Conservation (phyloP, 164 flowering plant species). For the grape (Vitis vinifera) region DNA sequence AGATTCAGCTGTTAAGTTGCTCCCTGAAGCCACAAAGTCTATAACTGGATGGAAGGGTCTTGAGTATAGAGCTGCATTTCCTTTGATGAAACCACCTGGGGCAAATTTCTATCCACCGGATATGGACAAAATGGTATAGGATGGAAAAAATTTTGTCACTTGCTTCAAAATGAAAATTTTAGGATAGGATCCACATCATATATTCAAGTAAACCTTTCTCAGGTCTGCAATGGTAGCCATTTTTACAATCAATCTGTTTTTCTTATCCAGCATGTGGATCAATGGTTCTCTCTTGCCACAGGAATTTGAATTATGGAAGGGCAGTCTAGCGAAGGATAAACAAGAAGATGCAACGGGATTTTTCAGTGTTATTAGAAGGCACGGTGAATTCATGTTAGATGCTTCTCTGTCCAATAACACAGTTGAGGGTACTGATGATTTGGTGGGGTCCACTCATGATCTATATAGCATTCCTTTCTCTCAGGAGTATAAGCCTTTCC, state of each 20-base stretch:
- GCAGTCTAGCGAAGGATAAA: slow-evolving; percentile 50
- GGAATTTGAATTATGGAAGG: slow-evolving; percentile 90
- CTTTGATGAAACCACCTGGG: slow-evolving; percentile 73
- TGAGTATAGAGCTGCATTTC: slow-evolving; percentile 84
- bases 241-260: background rate
- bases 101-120: slow-evolving; percentile 96
- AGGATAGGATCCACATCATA: background rate
- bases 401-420: slow-evolving; percentile 17
- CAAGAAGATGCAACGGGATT: slow-evolving; percentile 65
- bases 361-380: slow-evolving; percentile 77
- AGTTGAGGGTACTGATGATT: slow-evolving; percentile 13
- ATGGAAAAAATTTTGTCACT: background rate
- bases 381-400: slow-evolving; percentile 47
- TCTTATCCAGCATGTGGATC: background rate
- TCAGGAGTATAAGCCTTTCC: slow-evolving; percentile 55
- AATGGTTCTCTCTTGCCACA: slow-evolving; percentile 22
- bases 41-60: slow-evolving; percentile 91
- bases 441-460: slow-evolving; percentile 31
- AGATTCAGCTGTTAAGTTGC: slow-evolving; percentile 81
- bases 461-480: slow-evolving; percentile 70
- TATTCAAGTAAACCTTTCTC: background rate
- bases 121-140: slow-evolving; percentile 85
- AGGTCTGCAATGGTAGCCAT: background rate
- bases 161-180: slow-evolving; percentile 2
- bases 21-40: slow-evolving; percentile 57